Base-by-base conservation (phyloP, 2,329 filamentous ascomycete species). In the Sclerotinia nivalis region DNA sequence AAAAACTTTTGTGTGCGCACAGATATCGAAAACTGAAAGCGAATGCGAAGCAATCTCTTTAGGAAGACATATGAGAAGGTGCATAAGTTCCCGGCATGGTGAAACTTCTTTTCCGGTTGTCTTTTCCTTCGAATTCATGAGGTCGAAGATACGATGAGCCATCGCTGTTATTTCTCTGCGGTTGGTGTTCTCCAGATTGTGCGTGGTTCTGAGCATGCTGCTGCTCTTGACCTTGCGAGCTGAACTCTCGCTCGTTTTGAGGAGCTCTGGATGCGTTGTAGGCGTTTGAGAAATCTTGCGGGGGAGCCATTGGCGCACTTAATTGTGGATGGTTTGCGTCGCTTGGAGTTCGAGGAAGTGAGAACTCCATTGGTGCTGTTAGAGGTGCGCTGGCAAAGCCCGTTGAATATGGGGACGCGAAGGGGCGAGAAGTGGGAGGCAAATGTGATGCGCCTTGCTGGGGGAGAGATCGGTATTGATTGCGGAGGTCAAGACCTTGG, bases 341-440 rank as follows among this genome's bases (percentile, higher is more conserved):
- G 43, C 77, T 78, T 20, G 81, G 80, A 4, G 83, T 83, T 55
- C 83, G 78, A 2, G 84, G 81, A 20, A 85, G 77, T 3, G 83
- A 81, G 73, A 85, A 86, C 66, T 87, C 85, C 71, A 85, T 81
- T 0, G 85, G 85, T 1, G 85, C 84, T 4, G 84, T 83, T 20
- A 87, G 79, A 0, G 86, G 85, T 7, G 85, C 84, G 8, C 85
- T 84, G 1, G 85, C 82, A 73, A 85, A 87, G 73, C 84, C 84
- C 5, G 81, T 80, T 4, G 86, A 82, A 40, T 83, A 82, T 55
- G 79, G 76, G 45, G 79, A 79, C 10, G 82, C 72, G 61, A 83
- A 81, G 9, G 83, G 81, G 37, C 75, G 72, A 40, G 76, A 71
- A 37, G 77, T 76, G 18, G 73, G 45, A 13, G 72, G 62, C 13